Conservation (phyloP, 352 stramenopile genomes). For the Globisporangium middletonii region DNA sequence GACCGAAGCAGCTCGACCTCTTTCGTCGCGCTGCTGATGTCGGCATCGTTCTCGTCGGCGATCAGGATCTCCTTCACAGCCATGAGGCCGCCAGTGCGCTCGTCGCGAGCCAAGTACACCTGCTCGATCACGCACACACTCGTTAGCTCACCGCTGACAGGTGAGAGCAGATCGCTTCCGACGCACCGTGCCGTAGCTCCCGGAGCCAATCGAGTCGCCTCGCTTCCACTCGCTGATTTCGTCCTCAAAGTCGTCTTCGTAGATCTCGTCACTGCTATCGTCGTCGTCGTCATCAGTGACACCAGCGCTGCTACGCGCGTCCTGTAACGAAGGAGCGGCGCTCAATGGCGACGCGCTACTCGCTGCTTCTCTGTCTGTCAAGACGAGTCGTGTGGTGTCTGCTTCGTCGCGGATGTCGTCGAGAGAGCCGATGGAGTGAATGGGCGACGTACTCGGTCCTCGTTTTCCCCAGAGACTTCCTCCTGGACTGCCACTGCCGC, state of each 20-base stretch:
- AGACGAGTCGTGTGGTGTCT: background rate
- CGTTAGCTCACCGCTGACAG: background rate
- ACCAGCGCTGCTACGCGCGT: background rate
- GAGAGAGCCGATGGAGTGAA: conserved; percentile 4
- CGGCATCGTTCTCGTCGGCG: conserved; percentile 30
- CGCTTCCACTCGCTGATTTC: conserved; percentile 55
- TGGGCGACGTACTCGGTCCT: background rate
- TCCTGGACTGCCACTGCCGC: background rate
- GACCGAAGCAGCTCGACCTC: conserved; percentile 88
- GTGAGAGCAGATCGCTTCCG: background rate
- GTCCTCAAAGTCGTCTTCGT: conserved; percentile 38
- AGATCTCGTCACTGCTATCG: conserved; percentile 17
- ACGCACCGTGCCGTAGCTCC: conserved; percentile 57
- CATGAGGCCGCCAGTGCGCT: conserved; percentile 83
- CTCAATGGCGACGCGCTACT: background rate
- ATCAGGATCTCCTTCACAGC: conserved; percentile 65
- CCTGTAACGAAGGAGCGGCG: background rate
- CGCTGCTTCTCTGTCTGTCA: too few species aligned
- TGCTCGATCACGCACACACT: conserved; percentile 7
- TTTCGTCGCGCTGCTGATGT: conserved; percentile 32
- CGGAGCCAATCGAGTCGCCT: conserved; percentile 47
- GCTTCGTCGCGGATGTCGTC: conserved; percentile 7
- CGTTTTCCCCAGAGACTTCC: conserved; percentile 2
- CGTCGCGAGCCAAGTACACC: conserved; percentile 91
- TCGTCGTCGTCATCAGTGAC: background rate